Conservation (phyloP, 129 eudicot species). For the Chrysanthemum seticuspe region DNA sequence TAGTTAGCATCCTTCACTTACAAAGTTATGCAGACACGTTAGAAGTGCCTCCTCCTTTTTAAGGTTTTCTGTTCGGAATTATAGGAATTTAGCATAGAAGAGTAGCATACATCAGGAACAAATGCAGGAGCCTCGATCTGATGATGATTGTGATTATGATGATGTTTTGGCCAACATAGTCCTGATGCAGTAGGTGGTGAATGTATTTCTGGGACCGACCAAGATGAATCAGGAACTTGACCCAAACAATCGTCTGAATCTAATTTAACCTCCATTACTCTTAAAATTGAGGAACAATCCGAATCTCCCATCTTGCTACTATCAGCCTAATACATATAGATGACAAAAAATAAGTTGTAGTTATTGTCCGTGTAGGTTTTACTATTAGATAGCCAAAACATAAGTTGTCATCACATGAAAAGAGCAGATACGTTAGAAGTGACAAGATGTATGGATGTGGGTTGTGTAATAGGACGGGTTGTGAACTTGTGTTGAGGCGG, state of each 20-base stretch:
- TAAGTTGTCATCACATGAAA: not conserved
- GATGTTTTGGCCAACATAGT: constrained; percentile 48
- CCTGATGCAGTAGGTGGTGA: constrained; percentile 93
- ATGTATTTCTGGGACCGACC: constrained; percentile 63
- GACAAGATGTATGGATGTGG: not conserved
- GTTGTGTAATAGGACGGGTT: too few species aligned
- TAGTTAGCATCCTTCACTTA: not conserved
- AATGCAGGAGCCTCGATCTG: constrained; percentile 35
- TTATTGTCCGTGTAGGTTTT: not conserved
- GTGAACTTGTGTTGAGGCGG: too few species aligned
- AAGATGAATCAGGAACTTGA: constrained; percentile 53
- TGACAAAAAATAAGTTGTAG: not conserved
- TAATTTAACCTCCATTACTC: constrained; percentile 53
- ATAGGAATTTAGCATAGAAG: not conserved
- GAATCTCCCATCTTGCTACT: constrained; percentile 63
- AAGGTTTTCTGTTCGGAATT: not conserved
- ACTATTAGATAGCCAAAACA: not conserved
- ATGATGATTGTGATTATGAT: constrained; percentile 19
- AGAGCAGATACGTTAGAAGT: not conserved
- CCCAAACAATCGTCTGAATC: constrained; percentile 62
- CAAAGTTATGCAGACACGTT: not conserved
- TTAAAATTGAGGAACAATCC: constrained; percentile 46
- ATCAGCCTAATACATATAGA: constrained; percentile 47
- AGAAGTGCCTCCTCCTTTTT: constrained; percentile 5
- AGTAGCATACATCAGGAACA: constrained; percentile 64